Evolutionary conservation across 169 alveolate species (phyloP), one percentile per base, ranked within the genome.

Genomic region (Plasmodium gallinaceum): DNA sequence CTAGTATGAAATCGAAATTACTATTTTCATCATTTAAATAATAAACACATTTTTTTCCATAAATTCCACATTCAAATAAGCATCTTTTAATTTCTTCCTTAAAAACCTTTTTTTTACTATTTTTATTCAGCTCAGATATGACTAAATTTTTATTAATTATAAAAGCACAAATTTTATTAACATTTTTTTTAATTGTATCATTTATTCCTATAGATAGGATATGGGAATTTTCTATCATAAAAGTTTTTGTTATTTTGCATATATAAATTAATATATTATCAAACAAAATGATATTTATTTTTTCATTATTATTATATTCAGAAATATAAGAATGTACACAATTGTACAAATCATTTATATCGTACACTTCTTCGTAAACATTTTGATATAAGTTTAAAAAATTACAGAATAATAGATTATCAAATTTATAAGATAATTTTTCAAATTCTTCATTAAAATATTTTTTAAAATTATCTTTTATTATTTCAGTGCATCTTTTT

Each of bases 81-180:
- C 91, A 83, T 20, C 83, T 66, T 58, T 68, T 83, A 7, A 83
- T 68, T 83, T 83, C 91, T 52, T 83, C 83, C 54, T 66, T 71
- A 48, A 83, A 83, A 18, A 39, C 64, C 6, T 60, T 54, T 22
- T 71, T 26, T 71, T 83, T 83, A 42, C 85, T 83, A 54, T 60
- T 68, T 52, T 83, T 83, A 22, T 83, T 83, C 16, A 83, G 22
- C n/a, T 83, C 91, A 1, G 91, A 83, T 16, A 83, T 43, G 5
- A 83, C 72, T 20, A 83, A 52, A 14, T 20, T 66, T 45, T 83
- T 83, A 37, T 83, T 83, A 68, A 83, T 68, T 52, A 83, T 83
- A 32, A 68, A 83, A 0, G 91, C 61, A 16, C 91, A 68, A 1
- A 83, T 83, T 68, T 83, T 83, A 46, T 54, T 83, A 16, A 83